phyloP scores from a whole-genome alignment of 2,329 filamentous ascomycete species.

The Penicillium sp. region DNA sequence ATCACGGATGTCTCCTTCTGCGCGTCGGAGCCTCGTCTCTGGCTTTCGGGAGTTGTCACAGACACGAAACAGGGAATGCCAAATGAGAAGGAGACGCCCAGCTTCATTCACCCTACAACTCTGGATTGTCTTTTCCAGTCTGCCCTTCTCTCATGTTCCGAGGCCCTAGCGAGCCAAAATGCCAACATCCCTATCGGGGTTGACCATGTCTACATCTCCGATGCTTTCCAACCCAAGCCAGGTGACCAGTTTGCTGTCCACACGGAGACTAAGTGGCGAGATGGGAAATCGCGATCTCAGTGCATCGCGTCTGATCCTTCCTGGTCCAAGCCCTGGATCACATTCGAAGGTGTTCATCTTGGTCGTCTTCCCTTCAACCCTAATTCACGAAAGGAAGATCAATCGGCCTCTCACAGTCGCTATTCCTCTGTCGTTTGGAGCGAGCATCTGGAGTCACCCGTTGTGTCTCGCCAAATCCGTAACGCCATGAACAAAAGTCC shows the following conservation, averaged over 20 bases:
- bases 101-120: constrained; percentile 20
- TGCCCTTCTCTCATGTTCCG: constrained; percentile 17
- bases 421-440: constrained; percentile 17
- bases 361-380: constrained; percentile 18
- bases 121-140: constrained; percentile 23
- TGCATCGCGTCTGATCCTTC: constrained; percentile 17
- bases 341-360: constrained; percentile 19
- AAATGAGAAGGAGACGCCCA: constrained; percentile 13
- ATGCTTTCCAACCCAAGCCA: constrained; percentile 9
- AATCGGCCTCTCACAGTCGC: not conserved
- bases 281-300: constrained; percentile 13
- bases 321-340: constrained; percentile 17
- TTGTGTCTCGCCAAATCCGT: constrained; percentile 1
- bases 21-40: constrained; percentile 10
- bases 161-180: constrained; percentile 11
- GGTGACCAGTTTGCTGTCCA: constrained; percentile 19
- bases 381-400: constrained; percentile 4
- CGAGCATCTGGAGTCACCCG: constrained; percentile 16
- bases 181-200: constrained; percentile 21
- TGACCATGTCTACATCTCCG: constrained; percentile 18
- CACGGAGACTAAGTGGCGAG: constrained; percentile 14
- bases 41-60: constrained; percentile 12
- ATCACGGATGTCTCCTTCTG: constrained; percentile 14
- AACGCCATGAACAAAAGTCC: constrained; percentile 1
- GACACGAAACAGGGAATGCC: constrained; percentile 19